Base-by-base conservation (phyloP, 192 early-diverging fungal species). In the Backusella parvicylindrica region DNA sequence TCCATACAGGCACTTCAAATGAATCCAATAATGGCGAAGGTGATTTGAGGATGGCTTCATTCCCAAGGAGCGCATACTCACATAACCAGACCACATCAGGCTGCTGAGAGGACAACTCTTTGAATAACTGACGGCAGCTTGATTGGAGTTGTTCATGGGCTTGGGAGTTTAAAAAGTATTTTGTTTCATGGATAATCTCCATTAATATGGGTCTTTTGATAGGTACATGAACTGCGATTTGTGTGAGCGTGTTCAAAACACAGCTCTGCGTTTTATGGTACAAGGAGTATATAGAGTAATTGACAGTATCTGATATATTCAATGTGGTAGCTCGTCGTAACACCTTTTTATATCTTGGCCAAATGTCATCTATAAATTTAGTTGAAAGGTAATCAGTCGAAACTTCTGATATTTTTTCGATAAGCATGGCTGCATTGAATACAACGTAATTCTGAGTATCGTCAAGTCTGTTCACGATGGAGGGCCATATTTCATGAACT, bases 401-500 rank as follows among this genome's bases (percentile, higher is more conserved):
- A 28, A 76, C 63, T 40, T 83, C 76, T 13, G 86, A 78, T 21
- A 86, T 43, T 37, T n/a, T 60, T 64, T 86, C 72, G 9, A 86
- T 73, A 16, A 83, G 71, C 31, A 26, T 23, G 9, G 53, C 72
- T 11, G 84, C 80, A 40, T 78, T 47, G 21, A 84, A 75, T n/a
- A 76, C 63, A 8, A 86, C 83, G 41, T 74, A 80, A 21, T 74
- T 74, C 50, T 82, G 76, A 35, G 56, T 18, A 68, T 86, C 83
- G 16, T 77, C 77, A 32, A 80, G 65, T 31, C 68, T 73, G 30
- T 79, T 75, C 1, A 89, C 70, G n/a, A 86, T 79, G 0, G 78
- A 75, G 0, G 85, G 85, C 88, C 88, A 89, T 18, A 86, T 70
- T 5, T 66, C 74, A 68, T 88, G 78, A 2, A 89, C 73, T 2